phyloP scores from a whole-genome alignment of 1,284 basidiomycete species.

The Ganoderma multipileum region DNA sequence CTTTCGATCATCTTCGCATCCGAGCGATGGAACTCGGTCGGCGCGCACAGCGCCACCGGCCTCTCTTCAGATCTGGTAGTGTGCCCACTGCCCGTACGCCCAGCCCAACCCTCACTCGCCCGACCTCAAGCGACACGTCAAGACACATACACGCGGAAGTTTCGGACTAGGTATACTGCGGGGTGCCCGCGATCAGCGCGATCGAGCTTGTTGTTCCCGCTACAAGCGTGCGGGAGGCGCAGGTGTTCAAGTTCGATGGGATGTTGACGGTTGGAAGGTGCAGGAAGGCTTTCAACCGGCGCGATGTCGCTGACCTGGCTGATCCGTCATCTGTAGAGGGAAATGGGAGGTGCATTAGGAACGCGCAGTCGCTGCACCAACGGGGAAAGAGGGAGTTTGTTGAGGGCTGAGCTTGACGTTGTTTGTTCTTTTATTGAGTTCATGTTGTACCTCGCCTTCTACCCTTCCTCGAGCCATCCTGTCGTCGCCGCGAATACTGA shows the following conservation, averaged over 20 bases:
- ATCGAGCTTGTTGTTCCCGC: slow-evolving; percentile 31
- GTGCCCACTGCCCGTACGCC: slow-evolving; percentile 24
- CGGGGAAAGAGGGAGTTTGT: background rate
- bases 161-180: slow-evolving; percentile 45
- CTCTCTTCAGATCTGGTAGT: slow-evolving; percentile 3
- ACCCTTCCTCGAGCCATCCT: too few relatives aligned
- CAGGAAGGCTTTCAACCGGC: slow-evolving; percentile 55
- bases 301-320: too few relatives aligned
- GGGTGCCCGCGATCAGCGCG: slow-evolving; percentile 48
- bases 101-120: slow-evolving; percentile 52
- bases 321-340: too few relatives aligned
- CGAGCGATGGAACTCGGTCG: background rate
- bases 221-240: slow-evolving; percentile 35
- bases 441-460: background rate
- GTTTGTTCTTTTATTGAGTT: background rate
- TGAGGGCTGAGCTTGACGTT: background rate
- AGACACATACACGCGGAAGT: slow-evolving; percentile 51
- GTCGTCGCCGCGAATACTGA: too few relatives aligned
- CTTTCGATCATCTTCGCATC: background rate
- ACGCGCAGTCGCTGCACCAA: slow-evolving; percentile 13
- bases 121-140: slow-evolving; percentile 60
- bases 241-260: slow-evolving; percentile 42
- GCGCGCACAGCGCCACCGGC: background rate
- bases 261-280: slow-evolving; percentile 57
- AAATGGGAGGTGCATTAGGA: slow-evolving; percentile 47